These are phyloP conservation scores for Euphrasia confusa DNA, from an alignment of 257 asterid species.

Conservation along the genomic window DNA sequence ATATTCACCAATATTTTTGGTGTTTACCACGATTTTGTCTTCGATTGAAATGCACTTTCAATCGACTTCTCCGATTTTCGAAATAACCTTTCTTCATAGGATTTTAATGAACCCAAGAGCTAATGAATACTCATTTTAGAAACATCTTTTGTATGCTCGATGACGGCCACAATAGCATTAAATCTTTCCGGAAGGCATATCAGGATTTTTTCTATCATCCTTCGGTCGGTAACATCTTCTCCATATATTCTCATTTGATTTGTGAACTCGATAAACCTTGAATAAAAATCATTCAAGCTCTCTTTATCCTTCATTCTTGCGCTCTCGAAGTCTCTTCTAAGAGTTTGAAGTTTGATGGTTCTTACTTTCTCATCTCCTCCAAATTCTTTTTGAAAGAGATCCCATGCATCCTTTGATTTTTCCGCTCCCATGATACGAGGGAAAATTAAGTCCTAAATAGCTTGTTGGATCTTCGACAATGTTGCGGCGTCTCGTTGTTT, in stretches of 20 bases:
- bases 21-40: neutral
- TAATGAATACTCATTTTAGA: slow-evolving; percentile 6
- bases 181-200: slow-evolving; percentile 13
- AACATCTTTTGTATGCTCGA: slow-evolving; percentile 2
- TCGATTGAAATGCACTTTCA: slow-evolving; percentile 12
- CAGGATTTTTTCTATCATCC: slow-evolving; percentile 7
- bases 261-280: slow-evolving; percentile 12
- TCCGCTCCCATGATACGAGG: neutral
- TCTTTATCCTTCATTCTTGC: slow-evolving; percentile 13
- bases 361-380: slow-evolving; percentile 10
- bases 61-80: slow-evolving; percentile 8
- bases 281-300: slow-evolving; percentile 7
- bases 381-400: neutral
- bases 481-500: neutral
- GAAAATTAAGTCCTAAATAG: too few species aligned
- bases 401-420: neutral
- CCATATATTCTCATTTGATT: slow-evolving; percentile 5
- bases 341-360: slow-evolving; percentile 20
- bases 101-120: slow-evolving; percentile 9
- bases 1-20: neutral
- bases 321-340: neutral
- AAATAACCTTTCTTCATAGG: slow-evolving; percentile 2
- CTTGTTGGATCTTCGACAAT: neutral
- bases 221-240: neutral
- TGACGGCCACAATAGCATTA: slow-evolving; percentile 3